Base-by-base conservation (phyloP, 495 filamentous ascomycete species). In the Podospora tetraspora region DNA sequence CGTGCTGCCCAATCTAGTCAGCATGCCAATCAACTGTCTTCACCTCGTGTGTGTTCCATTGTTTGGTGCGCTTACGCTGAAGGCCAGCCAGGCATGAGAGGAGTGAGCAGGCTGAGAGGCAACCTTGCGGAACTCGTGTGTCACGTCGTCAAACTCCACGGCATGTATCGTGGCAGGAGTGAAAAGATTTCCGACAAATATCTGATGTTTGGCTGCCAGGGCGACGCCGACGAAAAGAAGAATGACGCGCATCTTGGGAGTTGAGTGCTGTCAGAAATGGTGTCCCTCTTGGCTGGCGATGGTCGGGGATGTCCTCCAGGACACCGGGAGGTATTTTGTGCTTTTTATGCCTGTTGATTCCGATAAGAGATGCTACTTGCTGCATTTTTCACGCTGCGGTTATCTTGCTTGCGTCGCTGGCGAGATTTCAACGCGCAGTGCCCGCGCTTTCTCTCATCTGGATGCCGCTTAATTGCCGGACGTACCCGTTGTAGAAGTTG, bases 21-120 rank as follows among this genome's bases (percentile, higher is more conserved):
- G 37, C 13, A 19, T 37, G 0, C 11, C 32, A 10, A 37, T 37
- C 12, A 7, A 37, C 13, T 12, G 13, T 3, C 3, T 13, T 13
- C 11, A 11, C 32, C 32, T 37, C 3, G 32, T 13, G 11, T 13
- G 12, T 13, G 22, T 21, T 3, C 1, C 1, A 1, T 62, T n/a
- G 1, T 7, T 1, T 5, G 23, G 16, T n/a, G 29, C 23, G 67
- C 74, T 68, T 58, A 79, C 78, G 57, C 73, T 76, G 58, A 80
- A 66, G 19, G 77, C 37, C 37, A 79, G 77, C 79, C 78, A 80
- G 25, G 78, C 73, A 63, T 73, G 72, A 1, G 71, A 68, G 1
- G 73, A 67, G 19, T 69, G 61, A 7, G 73, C 73, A 11, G 68
- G 59, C 34, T 66, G 70, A 23, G 68, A 76, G 0, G 71, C 61